These are phyloP conservation scores for Arthroderma uncinatum DNA, from an alignment of 2,329 filamentous ascomycete species.

Conservation along the genomic window DNA sequence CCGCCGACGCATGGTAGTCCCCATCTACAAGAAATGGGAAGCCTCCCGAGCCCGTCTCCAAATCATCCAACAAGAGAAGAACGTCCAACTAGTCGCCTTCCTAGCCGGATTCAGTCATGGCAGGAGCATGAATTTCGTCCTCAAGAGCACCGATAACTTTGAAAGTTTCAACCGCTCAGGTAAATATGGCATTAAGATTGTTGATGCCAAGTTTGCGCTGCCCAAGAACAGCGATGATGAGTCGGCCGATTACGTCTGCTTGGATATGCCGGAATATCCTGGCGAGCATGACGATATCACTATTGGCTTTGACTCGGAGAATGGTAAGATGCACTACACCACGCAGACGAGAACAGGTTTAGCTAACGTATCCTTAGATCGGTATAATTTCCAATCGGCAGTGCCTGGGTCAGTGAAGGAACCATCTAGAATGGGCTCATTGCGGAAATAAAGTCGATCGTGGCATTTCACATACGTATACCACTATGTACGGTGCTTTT, in stretches of 20 bases:
- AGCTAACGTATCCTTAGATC: constrained; percentile 21
- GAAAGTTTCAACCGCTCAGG: constrained; percentile 53
- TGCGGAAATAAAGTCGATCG: constrained; percentile 14
- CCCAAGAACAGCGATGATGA: constrained; percentile 47
- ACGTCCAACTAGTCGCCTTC: constrained; percentile 70
- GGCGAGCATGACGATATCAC: constrained; percentile 88
- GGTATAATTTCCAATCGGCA: constrained; percentile 28
- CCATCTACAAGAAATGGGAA: constrained; percentile 91
- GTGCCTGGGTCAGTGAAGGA: constrained; percentile 31
- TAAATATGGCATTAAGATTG: constrained; percentile 64
- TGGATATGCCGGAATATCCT: constrained; percentile 80
- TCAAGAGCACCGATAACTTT: constrained; percentile 75
- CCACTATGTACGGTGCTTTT: not conserved
- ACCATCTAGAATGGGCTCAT: constrained; percentile 31
- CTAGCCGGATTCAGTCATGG: constrained; percentile 82
- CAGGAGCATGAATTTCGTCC: constrained; percentile 75
- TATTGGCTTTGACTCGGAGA: constrained; percentile 69
- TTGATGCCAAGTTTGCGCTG: constrained; percentile 83
- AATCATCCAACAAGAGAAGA: constrained; percentile 63
- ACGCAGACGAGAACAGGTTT: not conserved
- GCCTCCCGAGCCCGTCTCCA: constrained; percentile 69
- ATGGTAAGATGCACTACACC: constrained; percentile 47
- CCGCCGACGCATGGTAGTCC: constrained; percentile 75
- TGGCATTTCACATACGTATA: not conserved
- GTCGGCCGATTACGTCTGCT: constrained; percentile 62